A percentile compares a stretch with the other conserved stretches of the same genome.
These are phyloP conservation scores for Mycena leptocephala DNA, from an alignment of 768 basidiomycete genomes.

Conservation along the genomic window DNA sequence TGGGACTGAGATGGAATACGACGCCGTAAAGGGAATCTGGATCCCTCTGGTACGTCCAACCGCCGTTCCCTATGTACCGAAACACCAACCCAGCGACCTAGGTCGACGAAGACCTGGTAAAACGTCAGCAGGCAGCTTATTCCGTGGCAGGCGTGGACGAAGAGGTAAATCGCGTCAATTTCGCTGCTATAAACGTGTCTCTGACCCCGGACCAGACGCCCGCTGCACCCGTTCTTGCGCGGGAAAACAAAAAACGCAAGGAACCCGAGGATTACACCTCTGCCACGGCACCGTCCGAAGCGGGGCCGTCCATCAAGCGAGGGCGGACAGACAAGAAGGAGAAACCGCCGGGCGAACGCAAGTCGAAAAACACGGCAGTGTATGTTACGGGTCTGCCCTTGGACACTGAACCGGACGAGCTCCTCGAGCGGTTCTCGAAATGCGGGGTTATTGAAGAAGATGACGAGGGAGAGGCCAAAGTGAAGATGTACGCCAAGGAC, in stretches of 20 bases:
- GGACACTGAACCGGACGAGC: slow-evolving; percentile 81
- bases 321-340: slow-evolving; percentile 72
- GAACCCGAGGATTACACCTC: slow-evolving; percentile 82
- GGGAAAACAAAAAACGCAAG: slow-evolving; percentile 86
- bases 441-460: slow-evolving; percentile 96
- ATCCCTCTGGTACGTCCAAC: slow-evolving; percentile 80
- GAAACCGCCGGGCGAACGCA: slow-evolving; percentile 65
- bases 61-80: background rate
- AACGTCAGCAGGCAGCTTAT: slow-evolving; percentile 96
- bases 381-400: slow-evolving; percentile 90
- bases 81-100: slow-evolving; percentile 48
- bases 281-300: slow-evolving; percentile 59
- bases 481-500: slow-evolving; percentile 95
- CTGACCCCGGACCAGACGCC: slow-evolving; percentile 73
- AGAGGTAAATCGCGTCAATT: slow-evolving; percentile 69
- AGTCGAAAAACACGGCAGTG: slow-evolving; percentile 94
- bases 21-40: slow-evolving; percentile 84
- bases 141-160: slow-evolving; percentile 95
- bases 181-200: slow-evolving; percentile 25
- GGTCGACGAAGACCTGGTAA: slow-evolving; percentile 91
- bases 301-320: slow-evolving; percentile 77
- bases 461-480: slow-evolving; percentile 90
- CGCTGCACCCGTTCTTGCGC: slow-evolving; percentile 88
- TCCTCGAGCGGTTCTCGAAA: slow-evolving; percentile 90
- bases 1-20: slow-evolving; percentile 93